Conservation (phyloP, 768 basidiomycete genomes). For the Porphyrellus cyaneotinctus region DNA sequence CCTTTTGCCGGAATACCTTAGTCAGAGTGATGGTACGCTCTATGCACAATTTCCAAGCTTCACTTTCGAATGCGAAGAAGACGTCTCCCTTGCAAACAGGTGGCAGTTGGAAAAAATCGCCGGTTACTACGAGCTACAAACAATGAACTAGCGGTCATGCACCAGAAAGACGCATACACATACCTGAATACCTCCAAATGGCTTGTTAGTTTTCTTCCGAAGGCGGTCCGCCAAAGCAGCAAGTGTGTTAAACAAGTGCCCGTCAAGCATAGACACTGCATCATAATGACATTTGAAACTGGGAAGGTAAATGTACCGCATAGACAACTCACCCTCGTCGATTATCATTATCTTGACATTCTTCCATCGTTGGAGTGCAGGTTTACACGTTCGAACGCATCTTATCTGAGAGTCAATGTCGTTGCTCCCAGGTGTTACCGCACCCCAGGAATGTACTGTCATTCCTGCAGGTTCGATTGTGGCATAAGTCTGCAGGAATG, state of each 20-base stretch:
- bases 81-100: slow-evolving; percentile 45
- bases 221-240: slow-evolving; percentile 47
- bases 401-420: slow-evolving; percentile 43
- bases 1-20: slow-evolving; percentile 75
- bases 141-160: background rate
- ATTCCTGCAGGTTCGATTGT: slow-evolving; percentile 35
- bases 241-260: slow-evolving; percentile 55
- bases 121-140: slow-evolving; percentile 46
- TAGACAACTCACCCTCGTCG: slow-evolving; percentile 49
- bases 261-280: slow-evolving; percentile 70
- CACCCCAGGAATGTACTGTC: slow-evolving; percentile 61
- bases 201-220: slow-evolving; percentile 44
- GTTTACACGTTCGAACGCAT: slow-evolving; percentile 50
- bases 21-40: slow-evolving; percentile 60
- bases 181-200: slow-evolving; percentile 69
- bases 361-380: slow-evolving; percentile 55
- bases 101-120: slow-evolving; percentile 59
- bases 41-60: slow-evolving; percentile 41
- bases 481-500: background rate
- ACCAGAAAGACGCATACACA: background rate
- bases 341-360: slow-evolving; percentile 56
- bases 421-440: slow-evolving; percentile 46
- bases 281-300: background rate
- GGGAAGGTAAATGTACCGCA: background rate
- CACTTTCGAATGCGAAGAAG: slow-evolving; percentile 66